Base-by-base conservation (phyloP, 1,284 basidiomycete genomes). In the Irpex sp. region DNA sequence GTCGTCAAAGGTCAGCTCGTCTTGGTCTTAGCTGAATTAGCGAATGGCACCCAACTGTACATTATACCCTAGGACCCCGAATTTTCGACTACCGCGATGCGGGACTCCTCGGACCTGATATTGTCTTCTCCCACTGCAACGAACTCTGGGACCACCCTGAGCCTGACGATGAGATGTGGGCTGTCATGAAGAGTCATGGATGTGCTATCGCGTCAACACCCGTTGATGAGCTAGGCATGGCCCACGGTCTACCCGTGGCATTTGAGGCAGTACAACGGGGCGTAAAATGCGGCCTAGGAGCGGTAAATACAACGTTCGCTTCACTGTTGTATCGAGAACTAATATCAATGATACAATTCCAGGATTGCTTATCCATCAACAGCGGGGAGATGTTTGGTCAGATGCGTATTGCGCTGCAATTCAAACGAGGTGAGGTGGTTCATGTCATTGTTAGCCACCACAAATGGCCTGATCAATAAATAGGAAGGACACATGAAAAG, bases 101-200 rank as follows among this genome's bases (percentile, higher is more conserved):
- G 3, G 70, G 71, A 11, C 60, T 74, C 4, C 68, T 77, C 7
- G 71, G 71, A 33, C 69, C 71, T 5, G 72, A 75, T 61, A 67
- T 76, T 49, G 66, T 77, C 8, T 71, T 77, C 65, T 73, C 75
- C 54, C 76, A 77, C 65, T 72, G 72, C 67, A 76, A 72, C 63
- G 68, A 61, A n/a, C 67, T 75, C 19, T 67, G 63, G 46, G 68
- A 72, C 50, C 70, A 66, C 39, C 64, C 68, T 1, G 70, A 61
- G n/a, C 68, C 68, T 4, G 72, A 75, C 61, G 72, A 71, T 54
- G 68, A 71, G 67, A 70, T 71, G 67, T 74, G 72, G 72, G 69
- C 68, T 13, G 68, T 68, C 6, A 66, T 76, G 63, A 73, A 74
- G 63, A 68, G 72, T 21, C 66, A 68, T 63, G 71, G 68, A 4